A percentile compares a stretch with the other conserved stretches of the same genome.
Evolutionary conservation across 2,329 filamentous ascomycete genomes (phyloP).

Genomic region (Xylariaceae sp.): DNA sequence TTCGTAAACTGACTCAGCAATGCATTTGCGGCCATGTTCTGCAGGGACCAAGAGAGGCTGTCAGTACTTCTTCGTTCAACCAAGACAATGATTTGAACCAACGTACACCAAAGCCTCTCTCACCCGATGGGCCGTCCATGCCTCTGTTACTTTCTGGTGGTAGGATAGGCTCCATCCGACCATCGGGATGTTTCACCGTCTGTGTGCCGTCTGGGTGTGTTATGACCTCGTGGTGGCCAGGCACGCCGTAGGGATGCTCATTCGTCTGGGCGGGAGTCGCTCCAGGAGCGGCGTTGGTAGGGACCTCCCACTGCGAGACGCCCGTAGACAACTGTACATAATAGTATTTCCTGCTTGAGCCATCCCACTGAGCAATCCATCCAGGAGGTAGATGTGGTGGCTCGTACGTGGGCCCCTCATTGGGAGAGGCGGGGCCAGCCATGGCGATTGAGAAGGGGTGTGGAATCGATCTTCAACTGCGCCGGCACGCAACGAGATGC

Average conservation of each 20-base stretch:
- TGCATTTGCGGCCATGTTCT: slow-evolving; percentile 60
- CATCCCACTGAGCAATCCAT: slow-evolving; percentile 70
- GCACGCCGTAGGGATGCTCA: slow-evolving; percentile 62
- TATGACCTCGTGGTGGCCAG: slow-evolving; percentile 50
- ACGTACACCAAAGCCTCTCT: slow-evolving; percentile 64
- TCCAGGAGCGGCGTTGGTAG: slow-evolving; percentile 60
- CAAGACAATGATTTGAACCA: slow-evolving; percentile 13
- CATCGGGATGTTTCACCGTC: slow-evolving; percentile 58
- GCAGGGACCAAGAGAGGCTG: slow-evolving; percentile 13
- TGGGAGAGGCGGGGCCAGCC: slow-evolving; percentile 56
- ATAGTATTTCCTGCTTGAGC: slow-evolving; percentile 61
- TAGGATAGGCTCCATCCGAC: slow-evolving; percentile 56
- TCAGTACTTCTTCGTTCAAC: slow-evolving; percentile 23
- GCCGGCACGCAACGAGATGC: slow-evolving; percentile 2
- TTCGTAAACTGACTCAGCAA: slow-evolving; percentile 45
- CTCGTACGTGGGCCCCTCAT: slow-evolving; percentile 54
- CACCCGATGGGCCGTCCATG: slow-evolving; percentile 49
- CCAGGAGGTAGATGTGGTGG: slow-evolving; percentile 60
- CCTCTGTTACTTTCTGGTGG: slow-evolving; percentile 46
- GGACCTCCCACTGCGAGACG: slow-evolving; percentile 69
- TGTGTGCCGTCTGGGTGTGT: slow-evolving; percentile 60
- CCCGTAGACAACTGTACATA: slow-evolving; percentile 70
- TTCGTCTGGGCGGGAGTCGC: slow-evolving; percentile 52
- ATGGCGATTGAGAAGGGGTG: slow-evolving; percentile 35
- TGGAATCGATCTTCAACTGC: slow-evolving; percentile 5